Conservation (phyloP, 2,329 filamentous ascomycete species). For the Calonectria fujianensis region DNA sequence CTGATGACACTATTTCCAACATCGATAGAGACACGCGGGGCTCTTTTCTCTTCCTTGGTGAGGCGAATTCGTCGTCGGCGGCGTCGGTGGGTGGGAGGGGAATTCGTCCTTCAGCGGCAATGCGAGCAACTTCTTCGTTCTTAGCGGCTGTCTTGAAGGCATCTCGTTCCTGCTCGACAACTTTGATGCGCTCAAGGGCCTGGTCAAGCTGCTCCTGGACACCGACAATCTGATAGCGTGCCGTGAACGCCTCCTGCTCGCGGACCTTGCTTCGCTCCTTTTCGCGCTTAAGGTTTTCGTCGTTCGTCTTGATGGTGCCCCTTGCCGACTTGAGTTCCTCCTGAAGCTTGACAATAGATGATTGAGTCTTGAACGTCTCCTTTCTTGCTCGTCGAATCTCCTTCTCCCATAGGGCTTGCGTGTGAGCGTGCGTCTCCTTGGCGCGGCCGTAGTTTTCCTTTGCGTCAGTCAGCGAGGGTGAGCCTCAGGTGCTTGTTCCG, state of each 20-base stretch:
- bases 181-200: constrained; percentile 76
- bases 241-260: constrained; percentile 82
- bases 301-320: constrained; percentile 70
- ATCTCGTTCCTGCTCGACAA: constrained; percentile 84
- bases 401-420: constrained; percentile 82
- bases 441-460: constrained; percentile 82
- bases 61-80: constrained; percentile 77
- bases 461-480: constrained; percentile 43
- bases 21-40: constrained; percentile 68
- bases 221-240: constrained; percentile 79
- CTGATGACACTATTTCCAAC: constrained; percentile 72
- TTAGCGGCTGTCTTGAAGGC: constrained; percentile 82
- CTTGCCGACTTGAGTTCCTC: constrained; percentile 82
- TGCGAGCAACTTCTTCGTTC: constrained; percentile 83
- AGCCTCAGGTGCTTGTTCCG: not conserved
- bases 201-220: constrained; percentile 81
- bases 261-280: constrained; percentile 76
- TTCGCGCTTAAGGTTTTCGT: constrained; percentile 78
- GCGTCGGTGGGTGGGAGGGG: constrained; percentile 75
- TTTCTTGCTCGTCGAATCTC: constrained; percentile 82
- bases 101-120: constrained; percentile 82
- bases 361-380: constrained; percentile 85
- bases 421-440: constrained; percentile 81
- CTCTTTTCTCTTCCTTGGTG: constrained; percentile 70
- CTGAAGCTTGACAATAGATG: constrained; percentile 80